Evolutionary conservation across 2,329 filamentous ascomycete genomes (phyloP).

Genomic region (Zymoseptoria ardabiliae): DNA sequence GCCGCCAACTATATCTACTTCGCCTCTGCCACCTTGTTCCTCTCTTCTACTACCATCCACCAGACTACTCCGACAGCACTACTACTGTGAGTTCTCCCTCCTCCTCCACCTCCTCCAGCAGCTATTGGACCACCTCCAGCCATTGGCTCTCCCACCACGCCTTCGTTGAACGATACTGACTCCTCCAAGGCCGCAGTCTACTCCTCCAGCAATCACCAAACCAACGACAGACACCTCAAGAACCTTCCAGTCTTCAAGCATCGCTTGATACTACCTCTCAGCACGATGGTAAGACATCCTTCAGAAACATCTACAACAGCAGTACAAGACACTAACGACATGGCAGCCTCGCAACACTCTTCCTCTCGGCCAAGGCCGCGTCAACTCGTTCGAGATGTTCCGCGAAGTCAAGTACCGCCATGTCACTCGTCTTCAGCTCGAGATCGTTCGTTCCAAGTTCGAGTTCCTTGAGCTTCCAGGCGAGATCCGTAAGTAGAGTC

Average conservation of each 20-base stretch:
- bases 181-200: not conserved
- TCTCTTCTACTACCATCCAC: not conserved
- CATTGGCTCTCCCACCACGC: not conserved
- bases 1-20: not conserved
- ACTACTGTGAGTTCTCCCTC: not conserved
- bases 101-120: not conserved
- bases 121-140: not conserved
- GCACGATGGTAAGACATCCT: not conserved
- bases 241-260: not conserved
- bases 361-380: conserved; percentile 3
- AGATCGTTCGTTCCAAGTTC: conserved; percentile 15
- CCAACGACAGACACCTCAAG: not conserved
- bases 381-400: conserved; percentile 10
- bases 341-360: not conserved
- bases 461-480: conserved; percentile 23
- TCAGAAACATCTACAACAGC: not conserved
- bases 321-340: not conserved
- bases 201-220: not conserved
- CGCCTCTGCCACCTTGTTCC: not conserved
- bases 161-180: not conserved
- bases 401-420: conserved; percentile 6
- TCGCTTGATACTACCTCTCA: not conserved
- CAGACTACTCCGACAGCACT: not conserved
- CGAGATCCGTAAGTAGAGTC: conserved; percentile 21
- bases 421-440: conserved; percentile 18